Evolutionary conservation across 345 rosid species (phyloP).

Genomic region (Ailanthus altissimus): DNA sequence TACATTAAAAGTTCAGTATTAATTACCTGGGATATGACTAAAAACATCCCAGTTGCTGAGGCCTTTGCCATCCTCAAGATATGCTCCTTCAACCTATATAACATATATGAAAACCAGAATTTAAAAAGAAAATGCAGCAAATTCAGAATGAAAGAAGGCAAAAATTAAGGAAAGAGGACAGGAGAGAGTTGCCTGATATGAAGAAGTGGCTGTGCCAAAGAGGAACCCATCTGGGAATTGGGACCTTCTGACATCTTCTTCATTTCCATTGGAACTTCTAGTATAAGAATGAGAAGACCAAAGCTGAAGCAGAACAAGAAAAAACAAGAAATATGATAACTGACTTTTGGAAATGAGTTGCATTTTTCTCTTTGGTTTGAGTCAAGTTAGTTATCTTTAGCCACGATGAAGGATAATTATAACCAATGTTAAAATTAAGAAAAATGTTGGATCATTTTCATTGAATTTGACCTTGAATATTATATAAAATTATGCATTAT

Average conservation of each 20-base stretch:
- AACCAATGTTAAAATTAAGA: too few relatives aligned
- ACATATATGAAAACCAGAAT: too few relatives aligned
- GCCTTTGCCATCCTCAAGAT: slow-evolving; percentile 49
- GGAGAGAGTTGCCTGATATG: too few relatives aligned
- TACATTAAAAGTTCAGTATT: too few relatives aligned
- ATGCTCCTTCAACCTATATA: slow-evolving; percentile 52
- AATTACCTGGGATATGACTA: slow-evolving; percentile 42
- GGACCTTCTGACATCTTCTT: slow-evolving; percentile 19
- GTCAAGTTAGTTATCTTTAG: neutral
- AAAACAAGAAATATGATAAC: neutral
- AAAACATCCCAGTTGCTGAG: slow-evolving; percentile 60
- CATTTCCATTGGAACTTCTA: neutral
- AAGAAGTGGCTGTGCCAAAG: slow-evolving; percentile 18
- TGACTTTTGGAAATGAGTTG: neutral
- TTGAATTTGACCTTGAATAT: too few relatives aligned
- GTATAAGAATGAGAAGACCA: neutral
- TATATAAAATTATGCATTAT: too few relatives aligned
- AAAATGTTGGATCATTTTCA: too few relatives aligned
- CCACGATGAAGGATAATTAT: neutral
- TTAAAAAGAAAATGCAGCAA: too few relatives aligned
- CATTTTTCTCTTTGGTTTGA: slow-evolving; percentile 4
- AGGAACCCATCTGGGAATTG: slow-evolving; percentile 24
- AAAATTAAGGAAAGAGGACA: too few relatives aligned
- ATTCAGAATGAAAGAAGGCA: too few relatives aligned
- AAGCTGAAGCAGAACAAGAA: neutral